Base-by-base conservation (phyloP, 2,329 filamentous ascomycete genomes). In the Talaromyces sp. region DNA sequence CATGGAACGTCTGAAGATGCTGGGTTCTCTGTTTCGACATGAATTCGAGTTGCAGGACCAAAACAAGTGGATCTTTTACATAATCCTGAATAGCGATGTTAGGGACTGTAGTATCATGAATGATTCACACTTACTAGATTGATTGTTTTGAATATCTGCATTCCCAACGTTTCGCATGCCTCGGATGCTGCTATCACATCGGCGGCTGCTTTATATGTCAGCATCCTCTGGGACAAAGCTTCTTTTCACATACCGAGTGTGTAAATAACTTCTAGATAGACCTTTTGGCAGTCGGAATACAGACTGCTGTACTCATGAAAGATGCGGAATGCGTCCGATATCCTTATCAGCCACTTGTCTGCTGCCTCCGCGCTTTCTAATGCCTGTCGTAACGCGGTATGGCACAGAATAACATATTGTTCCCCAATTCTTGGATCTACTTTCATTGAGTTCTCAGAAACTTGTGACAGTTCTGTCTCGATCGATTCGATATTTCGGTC, bases 401-500 rank as follows among this genome's bases (percentile, higher is more conserved):
- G 90, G 8, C 92, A 79, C 2, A 88, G 77, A 66, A 91, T 87
- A 4, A 86, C 82, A 50, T 93, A 74, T 41, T 78, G 80, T 70
- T 93, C 88, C 1, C 82, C 79, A 1, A 80, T 80, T 2, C 73
- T 63, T 0, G 81, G 72, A 50, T 86, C 81, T 2, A 84, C 70
- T 0, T 70, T 58, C 57, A 67, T 24, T 67, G 68, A 41, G 66
- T 72, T 10, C 75, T 71, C n/a, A 63, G 75, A 66, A 53, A 85
- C 74, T 66, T 89, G 89, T 38, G 74, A 74, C 72, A 88, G 93
- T 80, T 95, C 86, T 71, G 91, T 86, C 58, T 96, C 90, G 29
- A 90, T 90, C 54, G 92, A 83, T 60, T 93, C 89, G 14, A 89
- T 79, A 46, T 88, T 84, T 46, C 84, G 81, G 29, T 52, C 38